phyloP scores from a whole-genome alignment of 129 eudicot species.

The Chrysanthemum makinoi region DNA sequence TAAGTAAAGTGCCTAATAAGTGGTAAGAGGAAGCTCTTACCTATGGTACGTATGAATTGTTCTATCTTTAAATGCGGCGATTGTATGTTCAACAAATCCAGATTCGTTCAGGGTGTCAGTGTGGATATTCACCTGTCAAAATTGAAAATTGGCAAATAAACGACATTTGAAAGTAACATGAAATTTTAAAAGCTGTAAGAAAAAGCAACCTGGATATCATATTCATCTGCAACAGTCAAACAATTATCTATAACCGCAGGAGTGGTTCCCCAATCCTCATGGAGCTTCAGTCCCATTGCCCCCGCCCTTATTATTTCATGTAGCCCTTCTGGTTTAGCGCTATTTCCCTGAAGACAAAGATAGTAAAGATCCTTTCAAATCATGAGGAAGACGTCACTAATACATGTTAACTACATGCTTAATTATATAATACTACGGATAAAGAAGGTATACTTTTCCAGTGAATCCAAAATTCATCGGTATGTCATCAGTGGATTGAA shows the following conservation, averaged over 20 bases:
- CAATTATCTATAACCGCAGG: conserved; percentile 93
- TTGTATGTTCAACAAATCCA: conserved; percentile 95
- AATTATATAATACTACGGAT: conserved; percentile 1
- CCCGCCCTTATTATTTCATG: conserved; percentile 91
- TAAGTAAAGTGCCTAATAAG: background rate
- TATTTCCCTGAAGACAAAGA: conserved; percentile 59
- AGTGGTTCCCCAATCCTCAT: conserved; percentile 99
- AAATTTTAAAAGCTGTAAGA: background rate
- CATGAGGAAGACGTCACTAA: conserved; percentile 5
- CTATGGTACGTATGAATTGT: conserved; percentile 96
- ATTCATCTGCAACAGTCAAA: conserved; percentile 78
- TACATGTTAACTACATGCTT: conserved; percentile 13
- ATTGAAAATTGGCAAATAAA: background rate
- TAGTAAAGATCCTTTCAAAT: conserved; percentile 3
- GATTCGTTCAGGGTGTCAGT: conserved; percentile 98
- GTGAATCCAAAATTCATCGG: conserved; percentile 97
- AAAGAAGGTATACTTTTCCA: conserved; percentile 61
- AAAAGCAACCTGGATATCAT: conserved; percentile 74
- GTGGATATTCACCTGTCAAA: conserved; percentile 85
- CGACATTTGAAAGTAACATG: background rate
- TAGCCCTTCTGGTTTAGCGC: conserved; percentile 79
- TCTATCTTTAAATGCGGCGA: conserved; percentile 83
- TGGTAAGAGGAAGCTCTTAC: conserved; percentile 35
- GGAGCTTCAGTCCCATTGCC: conserved; percentile 99
- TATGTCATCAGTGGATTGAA: conserved; percentile 86